These are phyloP conservation scores for Fusarium tupiense DNA, from an alignment of 2,329 filamentous ascomycete genomes.

Conservation along the genomic window DNA sequence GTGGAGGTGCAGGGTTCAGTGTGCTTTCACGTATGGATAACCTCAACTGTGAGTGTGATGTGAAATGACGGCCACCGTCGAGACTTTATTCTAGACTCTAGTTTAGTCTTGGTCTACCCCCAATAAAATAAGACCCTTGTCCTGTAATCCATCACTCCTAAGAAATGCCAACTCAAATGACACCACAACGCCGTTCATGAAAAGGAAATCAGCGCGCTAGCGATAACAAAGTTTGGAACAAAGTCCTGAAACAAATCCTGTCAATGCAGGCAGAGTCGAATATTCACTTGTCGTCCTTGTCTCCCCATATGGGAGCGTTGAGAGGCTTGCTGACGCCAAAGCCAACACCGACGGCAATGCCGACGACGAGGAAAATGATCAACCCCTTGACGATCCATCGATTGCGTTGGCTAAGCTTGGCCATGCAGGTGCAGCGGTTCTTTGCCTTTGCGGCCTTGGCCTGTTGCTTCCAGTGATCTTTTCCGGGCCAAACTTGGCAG, in stretches of 20 bases:
- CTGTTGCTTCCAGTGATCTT: constrained; percentile 68
- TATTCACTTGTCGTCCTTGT: constrained; percentile 38
- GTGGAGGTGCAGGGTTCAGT: constrained; percentile 4
- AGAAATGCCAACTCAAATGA: constrained; percentile 29
- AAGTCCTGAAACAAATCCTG: constrained; percentile 7
- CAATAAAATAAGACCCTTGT: constrained; percentile 24
- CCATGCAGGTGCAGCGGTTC: constrained; percentile 62
- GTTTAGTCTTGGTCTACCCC: neutral
- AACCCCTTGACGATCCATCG: constrained; percentile 58
- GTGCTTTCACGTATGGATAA: neutral
- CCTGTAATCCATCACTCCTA: constrained; percentile 42
- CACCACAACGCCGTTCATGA: constrained; percentile 46
- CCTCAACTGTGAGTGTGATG: neutral
- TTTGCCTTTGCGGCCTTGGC: constrained; percentile 65
- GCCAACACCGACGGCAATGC: constrained; percentile 64
- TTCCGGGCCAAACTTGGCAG: constrained; percentile 68
- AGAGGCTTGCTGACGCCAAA: constrained; percentile 70
- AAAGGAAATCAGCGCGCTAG: constrained; percentile 36
- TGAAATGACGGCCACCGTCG: neutral
- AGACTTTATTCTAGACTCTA: constrained; percentile 35
- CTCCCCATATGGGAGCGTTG: constrained; percentile 67
- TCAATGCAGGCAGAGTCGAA: neutral
- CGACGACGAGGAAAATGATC: constrained; percentile 62
- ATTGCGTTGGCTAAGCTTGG: constrained; percentile 63
- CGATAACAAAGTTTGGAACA: constrained; percentile 24